Evolutionary conservation across 495 filamentous ascomycete genomes (phyloP), one percentile per base, ranked within the genome.

Genomic region (Cudoniella acicularis): DNA sequence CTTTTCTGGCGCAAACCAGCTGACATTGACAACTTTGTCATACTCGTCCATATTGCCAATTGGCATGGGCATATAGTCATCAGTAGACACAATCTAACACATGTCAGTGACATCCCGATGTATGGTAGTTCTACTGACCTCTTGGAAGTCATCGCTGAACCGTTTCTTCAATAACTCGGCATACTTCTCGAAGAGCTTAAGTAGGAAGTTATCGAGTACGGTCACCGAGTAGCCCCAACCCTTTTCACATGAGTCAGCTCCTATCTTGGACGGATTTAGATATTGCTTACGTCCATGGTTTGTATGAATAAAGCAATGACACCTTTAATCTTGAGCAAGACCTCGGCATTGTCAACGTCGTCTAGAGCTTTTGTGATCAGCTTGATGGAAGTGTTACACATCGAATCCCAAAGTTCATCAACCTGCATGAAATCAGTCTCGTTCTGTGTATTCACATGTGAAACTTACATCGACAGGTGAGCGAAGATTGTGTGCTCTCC

Each of bases 11-110:
- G 79, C 86, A 68, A 94, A 96, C 92, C 92, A 98, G 70, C 85
- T 93, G 53, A 96, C 90, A 56, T 87, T 90, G 63, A 96, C 83
- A 22, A 99, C 92, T 65, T 96, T 95, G 60, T 96, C 89, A 69
- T 95, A 97, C 65, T 97, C 91, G 56, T 95, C 92, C n/a, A 79
- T 63, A 22, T 86, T 89, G 59, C 88, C 86, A 65, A 97, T 95
- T 4, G 89, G 86, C 95, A 99, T 98, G 18, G 95, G 95, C 92
- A 98, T 97, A 72, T 98, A 99, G 69, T 99, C 94, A 69, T 99
- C 94, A 11, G 91, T 96, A 10, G 87, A 89, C 24, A 99, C 91
- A 70, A 96, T 96, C 85, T 94, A 58, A 47, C 30, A 4, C 10
- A 47, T 18, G 53, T 64, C 42, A 64, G 56, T 62, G 36, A 26